Base-by-base conservation (phyloP, 306 rosid species). In the Sicyos edulis region DNA sequence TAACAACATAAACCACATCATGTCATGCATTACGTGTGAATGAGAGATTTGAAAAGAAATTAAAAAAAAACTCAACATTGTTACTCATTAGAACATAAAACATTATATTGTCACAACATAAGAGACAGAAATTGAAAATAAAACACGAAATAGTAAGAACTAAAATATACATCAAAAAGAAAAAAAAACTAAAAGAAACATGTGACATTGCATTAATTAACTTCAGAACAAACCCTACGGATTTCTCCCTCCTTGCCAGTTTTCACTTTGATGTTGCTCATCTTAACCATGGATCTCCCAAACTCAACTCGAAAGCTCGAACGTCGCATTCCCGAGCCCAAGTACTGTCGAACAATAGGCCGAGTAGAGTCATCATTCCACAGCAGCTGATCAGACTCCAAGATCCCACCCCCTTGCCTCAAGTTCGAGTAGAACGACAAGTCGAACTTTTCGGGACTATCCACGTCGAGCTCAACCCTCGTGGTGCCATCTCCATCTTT, bases 211-310 rank as follows among this genome's bases (percentile, higher is more conserved):
- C 4, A 44, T 44, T 10, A 9, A 44, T 58, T 58, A 50, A 70
- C 29, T n/a, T 29, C 10, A 10, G 74, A 70, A 60, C 74, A 70
- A 8, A 70, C 12, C 29, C n/a, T 70, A 1, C 74, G 21, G 1
- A 70, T 70, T 52, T 70, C 74, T 26, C 74, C 74, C 14, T 29
- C 3, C 4, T 12, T 9, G 8, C 74, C 74, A 29, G 74, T 22
- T 70, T 70, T 70, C 11, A 70, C 74, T 9, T 17, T 16, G 2
- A 29, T 29, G 16, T 70, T 70, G 56, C 74, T 52, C 74, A 70
- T 70, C 42, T 70, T 70, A 8, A 70, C 50, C 74, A 70, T 70
- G 11, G 74, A 70, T 70, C 20, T 70, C 3, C 60, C 74, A 24
- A 70, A 70, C 29, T 52, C 74, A n/a, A 52, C 45, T 34, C 3